A percentile compares a stretch with the other conserved stretches of the same genome.
Conservation (phyloP, 2,329 filamentous ascomycete genomes). For the Drechslera avenae region DNA sequence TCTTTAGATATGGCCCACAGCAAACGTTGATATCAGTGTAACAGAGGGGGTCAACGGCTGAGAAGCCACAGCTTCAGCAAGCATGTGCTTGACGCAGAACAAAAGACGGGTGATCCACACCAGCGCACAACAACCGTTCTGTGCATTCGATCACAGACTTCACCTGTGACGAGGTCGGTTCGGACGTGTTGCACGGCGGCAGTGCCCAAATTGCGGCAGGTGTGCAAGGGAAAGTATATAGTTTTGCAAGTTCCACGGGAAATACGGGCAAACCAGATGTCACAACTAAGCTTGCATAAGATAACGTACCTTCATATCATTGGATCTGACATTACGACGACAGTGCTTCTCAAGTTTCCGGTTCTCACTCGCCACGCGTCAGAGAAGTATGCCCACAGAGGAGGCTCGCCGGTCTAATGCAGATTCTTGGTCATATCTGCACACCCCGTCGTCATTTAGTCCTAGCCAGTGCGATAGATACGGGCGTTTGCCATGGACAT, state of each 20-base stretch:
- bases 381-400: neutral
- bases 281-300: neutral
- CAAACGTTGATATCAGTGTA: too few species aligned
- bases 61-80: too few species aligned
- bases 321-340: too few species aligned
- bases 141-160: neutral
- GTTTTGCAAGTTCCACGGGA: neutral
- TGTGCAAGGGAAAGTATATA: neutral
- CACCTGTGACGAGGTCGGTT: neutral
- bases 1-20: too few species aligned
- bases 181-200: conserved; percentile 1
- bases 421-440: neutral
- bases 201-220: neutral
- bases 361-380: conserved; percentile 1
- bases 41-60: too few species aligned
- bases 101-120: neutral
- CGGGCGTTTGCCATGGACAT: neutral
- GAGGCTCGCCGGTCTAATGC: neutral
- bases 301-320: neutral
- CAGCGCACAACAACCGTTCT: conserved; percentile 3
- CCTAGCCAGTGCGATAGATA: neutral
- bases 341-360: neutral
- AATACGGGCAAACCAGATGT: neutral
- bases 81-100: too few species aligned
- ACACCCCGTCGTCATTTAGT: neutral